These are phyloP conservation scores for Kodamaea sagamina DNA, from an alignment of 805 yeast genomes.

Conservation along the genomic window DNA sequence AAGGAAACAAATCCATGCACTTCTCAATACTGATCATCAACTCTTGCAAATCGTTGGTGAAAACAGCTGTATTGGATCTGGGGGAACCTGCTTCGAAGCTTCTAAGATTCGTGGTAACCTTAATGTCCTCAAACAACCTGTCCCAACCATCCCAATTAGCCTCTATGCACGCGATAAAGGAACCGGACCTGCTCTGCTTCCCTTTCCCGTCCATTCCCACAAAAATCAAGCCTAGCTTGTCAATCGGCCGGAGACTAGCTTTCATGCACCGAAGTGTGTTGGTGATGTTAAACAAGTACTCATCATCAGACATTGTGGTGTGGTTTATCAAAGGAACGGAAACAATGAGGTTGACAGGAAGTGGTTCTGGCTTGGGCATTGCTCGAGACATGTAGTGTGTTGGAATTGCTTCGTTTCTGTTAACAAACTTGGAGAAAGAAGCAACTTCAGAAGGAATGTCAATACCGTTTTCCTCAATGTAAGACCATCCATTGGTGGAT, in stretches of 20 bases:
- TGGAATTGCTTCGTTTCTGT: slow-evolving; percentile 46
- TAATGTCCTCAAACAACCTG: slow-evolving; percentile 40
- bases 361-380: slow-evolving; percentile 40
- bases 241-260: slow-evolving; percentile 34
- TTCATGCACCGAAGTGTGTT: slow-evolving; percentile 27
- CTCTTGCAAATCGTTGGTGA: slow-evolving; percentile 25
- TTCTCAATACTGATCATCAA: slow-evolving; percentile 28
- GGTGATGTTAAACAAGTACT: slow-evolving; percentile 28
- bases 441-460: slow-evolving; percentile 42
- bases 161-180: slow-evolving; percentile 49
- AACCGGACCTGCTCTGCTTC: slow-evolving; percentile 35
- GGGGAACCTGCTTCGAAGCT: neutral
- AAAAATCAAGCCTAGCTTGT: slow-evolving; percentile 49
- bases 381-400: slow-evolving; percentile 37
- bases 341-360: slow-evolving; percentile 44
- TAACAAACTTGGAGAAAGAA: slow-evolving; percentile 36
- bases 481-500: slow-evolving; percentile 52
- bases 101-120: slow-evolving; percentile 25
- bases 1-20: slow-evolving; percentile 29
- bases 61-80: slow-evolving; percentile 11
- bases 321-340: slow-evolving; percentile 44
- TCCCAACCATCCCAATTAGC: slow-evolving; percentile 53
- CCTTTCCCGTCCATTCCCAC: slow-evolving; percentile 49
- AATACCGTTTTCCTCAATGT: slow-evolving; percentile 31
- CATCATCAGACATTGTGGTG: slow-evolving; percentile 25